Evolutionary conservation across 495 filamentous ascomycete genomes (phyloP).

Genomic region (Gamarada debralockiae): DNA sequence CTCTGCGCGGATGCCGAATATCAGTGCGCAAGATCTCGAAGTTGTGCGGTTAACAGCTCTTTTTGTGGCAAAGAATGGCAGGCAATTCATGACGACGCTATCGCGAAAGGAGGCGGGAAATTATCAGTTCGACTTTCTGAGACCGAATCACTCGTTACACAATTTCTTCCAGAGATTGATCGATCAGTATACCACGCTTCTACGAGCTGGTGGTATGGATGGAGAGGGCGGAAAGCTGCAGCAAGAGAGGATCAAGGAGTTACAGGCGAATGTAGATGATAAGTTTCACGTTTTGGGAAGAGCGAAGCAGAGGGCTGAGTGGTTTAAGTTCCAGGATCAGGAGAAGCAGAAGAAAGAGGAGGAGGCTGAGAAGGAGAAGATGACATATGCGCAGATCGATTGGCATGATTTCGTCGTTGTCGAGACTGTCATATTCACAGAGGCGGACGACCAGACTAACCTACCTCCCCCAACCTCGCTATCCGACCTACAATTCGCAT

Average conservation of each 20-base stretch:
- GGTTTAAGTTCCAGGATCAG: constrained; percentile 75
- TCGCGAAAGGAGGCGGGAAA: constrained; percentile 86
- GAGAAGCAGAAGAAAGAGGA: constrained; percentile 90
- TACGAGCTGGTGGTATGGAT: constrained; percentile 65
- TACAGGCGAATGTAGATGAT: constrained; percentile 73
- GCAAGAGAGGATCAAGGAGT: constrained; percentile 64
- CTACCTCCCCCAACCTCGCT: constrained; percentile 87
- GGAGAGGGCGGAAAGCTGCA: constrained; percentile 63
- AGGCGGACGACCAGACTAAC: constrained; percentile 79
- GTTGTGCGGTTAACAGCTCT: constrained; percentile 86
- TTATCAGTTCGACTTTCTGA: constrained; percentile 94
- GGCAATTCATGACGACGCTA: constrained; percentile 83
- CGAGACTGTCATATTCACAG: constrained; percentile 92
- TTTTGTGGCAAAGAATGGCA: constrained; percentile 86
- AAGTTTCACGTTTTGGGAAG: constrained; percentile 76
- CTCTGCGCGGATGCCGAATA: constrained; percentile 95
- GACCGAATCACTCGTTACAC: constrained; percentile 91
- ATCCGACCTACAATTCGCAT: constrained; percentile 87
- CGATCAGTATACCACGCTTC: constrained; percentile 87
- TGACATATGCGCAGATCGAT: constrained; percentile 88
- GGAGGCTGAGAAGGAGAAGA: constrained; percentile 75
- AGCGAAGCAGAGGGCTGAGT: constrained; percentile 81
- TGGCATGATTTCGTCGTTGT: constrained; percentile 98
- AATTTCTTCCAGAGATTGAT: constrained; percentile 90
- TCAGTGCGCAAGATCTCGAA: constrained; percentile 92